Evolutionary conservation across 2,329 filamentous ascomycete species (phyloP).

Genomic region (Clonostachys chloroleuca): DNA sequence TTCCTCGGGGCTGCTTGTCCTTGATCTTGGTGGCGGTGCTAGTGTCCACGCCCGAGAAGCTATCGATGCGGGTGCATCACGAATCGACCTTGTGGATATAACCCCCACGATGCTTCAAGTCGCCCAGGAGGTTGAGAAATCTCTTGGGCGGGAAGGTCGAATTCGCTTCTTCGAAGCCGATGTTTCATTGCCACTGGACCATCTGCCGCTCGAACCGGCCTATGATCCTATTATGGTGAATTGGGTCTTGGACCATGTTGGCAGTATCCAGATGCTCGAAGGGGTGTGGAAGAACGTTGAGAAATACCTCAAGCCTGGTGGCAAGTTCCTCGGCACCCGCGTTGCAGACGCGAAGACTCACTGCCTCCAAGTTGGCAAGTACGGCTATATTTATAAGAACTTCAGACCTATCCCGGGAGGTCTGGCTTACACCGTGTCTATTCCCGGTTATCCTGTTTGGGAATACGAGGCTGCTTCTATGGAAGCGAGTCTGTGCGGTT

Average conservation of each 20-base stretch:
- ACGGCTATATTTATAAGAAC: not conserved
- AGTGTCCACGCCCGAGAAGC: slow-evolving; percentile 1
- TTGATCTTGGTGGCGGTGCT: slow-evolving; percentile 1
- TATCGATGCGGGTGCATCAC: not conserved
- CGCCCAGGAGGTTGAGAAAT: not conserved
- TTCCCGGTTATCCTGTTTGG: not conserved
- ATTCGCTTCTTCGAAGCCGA: slow-evolving; percentile 16
- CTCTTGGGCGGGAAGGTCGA: slow-evolving; percentile 2
- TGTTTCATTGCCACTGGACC: slow-evolving; percentile 11
- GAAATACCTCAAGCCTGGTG: slow-evolving; percentile 15
- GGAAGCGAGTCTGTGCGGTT: not conserved
- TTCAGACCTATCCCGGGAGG: not conserved
- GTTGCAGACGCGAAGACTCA: not conserved
- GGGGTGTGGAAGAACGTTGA: slow-evolving; percentile 19
- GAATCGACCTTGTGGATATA: slow-evolving; percentile 1
- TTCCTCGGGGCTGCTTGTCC: not conserved
- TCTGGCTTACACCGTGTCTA: not conserved
- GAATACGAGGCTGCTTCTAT: not conserved
- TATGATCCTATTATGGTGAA: slow-evolving; percentile 26
- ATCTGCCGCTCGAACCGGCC: slow-evolving; percentile 5
- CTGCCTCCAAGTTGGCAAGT: not conserved
- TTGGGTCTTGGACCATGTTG: slow-evolving; percentile 22
- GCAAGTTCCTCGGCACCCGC: slow-evolving; percentile 16
- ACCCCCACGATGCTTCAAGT: not conserved
- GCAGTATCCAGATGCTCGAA: slow-evolving; percentile 11